A percentile compares a stretch with the other conserved stretches of the same genome.
Conservation (phyloP, 2,329 filamentous ascomycete species). For the Fusarium euwallaceae region DNA sequence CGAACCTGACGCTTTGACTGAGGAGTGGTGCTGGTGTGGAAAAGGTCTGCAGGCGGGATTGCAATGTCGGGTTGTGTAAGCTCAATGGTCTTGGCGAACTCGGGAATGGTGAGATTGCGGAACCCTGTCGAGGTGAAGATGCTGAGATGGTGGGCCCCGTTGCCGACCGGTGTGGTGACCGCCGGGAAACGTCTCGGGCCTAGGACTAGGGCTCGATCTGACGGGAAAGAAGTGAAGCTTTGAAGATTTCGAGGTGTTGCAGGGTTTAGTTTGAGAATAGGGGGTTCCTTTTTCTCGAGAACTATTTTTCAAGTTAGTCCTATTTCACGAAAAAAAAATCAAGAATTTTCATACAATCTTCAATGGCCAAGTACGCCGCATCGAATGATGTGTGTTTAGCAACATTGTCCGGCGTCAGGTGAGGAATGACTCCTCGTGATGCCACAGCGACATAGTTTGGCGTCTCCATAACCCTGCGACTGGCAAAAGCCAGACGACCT, state of each 20-base stretch:
- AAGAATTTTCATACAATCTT: constrained; percentile 81
- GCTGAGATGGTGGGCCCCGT: constrained; percentile 78
- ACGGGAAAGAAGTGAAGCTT: constrained; percentile 80
- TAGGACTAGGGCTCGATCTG: constrained; percentile 76
- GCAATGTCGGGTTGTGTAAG: constrained; percentile 84
- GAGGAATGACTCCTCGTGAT: constrained; percentile 87
- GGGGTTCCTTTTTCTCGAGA: constrained; percentile 66
- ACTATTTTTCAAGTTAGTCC: constrained; percentile 55
- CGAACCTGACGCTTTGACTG: constrained; percentile 81
- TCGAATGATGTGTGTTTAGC: constrained; percentile 72
- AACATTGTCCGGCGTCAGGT: constrained; percentile 89
- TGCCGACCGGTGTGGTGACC: constrained; percentile 77
- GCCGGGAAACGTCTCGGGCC: constrained; percentile 83
- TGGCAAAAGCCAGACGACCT: constrained; percentile 73
- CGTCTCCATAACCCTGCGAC: constrained; percentile 78
- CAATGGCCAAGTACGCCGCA: constrained; percentile 84
- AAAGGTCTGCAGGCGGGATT: constrained; percentile 81
- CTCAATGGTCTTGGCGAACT: constrained; percentile 76
- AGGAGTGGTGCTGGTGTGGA: constrained; percentile 62
- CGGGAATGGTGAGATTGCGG: constrained; percentile 73
- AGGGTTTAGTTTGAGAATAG: constrained; percentile 60
- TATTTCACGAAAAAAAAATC: not conserved
- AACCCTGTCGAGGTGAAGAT: constrained; percentile 92
- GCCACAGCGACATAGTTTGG: constrained; percentile 85
- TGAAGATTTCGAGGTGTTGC: constrained; percentile 72